These are phyloP conservation scores for Achlya hypogyna DNA, from an alignment of 352 stramenopile species.

Conservation along the genomic window DNA sequence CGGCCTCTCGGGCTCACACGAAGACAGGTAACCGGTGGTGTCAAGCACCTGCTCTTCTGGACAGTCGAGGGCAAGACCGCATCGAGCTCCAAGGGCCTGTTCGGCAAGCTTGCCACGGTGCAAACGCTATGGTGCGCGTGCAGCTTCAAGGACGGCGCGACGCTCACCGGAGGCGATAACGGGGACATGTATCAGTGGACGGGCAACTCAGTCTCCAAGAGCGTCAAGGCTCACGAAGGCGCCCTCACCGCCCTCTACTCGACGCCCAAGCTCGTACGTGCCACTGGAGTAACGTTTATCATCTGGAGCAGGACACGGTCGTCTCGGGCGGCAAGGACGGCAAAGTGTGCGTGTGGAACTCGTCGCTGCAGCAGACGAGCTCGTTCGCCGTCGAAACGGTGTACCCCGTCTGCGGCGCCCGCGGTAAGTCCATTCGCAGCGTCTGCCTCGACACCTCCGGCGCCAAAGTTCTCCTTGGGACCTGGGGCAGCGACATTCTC, in stretches of 20 bases:
- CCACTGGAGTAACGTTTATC: neutral
- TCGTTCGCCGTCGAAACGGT: constrained; percentile 8
- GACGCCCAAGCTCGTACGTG: neutral
- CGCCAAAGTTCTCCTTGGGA: constrained; percentile 37
- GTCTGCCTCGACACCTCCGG: constrained; percentile 7
- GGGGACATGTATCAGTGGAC: constrained; percentile 24
- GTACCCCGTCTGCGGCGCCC: neutral
- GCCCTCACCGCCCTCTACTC: neutral
- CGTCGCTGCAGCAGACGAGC: constrained; percentile 22
- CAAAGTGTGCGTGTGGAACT: constrained; percentile 47
- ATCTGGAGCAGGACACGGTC: constrained; percentile 16
- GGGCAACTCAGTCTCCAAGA: constrained; percentile 20
- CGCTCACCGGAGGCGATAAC: constrained; percentile 19
- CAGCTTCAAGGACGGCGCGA: constrained; percentile 13
- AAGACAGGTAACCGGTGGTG: constrained; percentile 19
- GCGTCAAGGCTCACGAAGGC: constrained; percentile 53
- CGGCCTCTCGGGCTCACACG: neutral
- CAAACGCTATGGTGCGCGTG: constrained; percentile 21
- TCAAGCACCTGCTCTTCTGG: constrained; percentile 25
- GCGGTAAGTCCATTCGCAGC: constrained; percentile 16
- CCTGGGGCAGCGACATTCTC: constrained; percentile 41
- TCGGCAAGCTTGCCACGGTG: constrained; percentile 15
- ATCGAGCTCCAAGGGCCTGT: constrained; percentile 17
- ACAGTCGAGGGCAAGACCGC: constrained; percentile 22
- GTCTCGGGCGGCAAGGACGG: constrained; percentile 66